phyloP scores from a whole-genome alignment of 768 basidiomycete species.

The Mycena floridula region DNA sequence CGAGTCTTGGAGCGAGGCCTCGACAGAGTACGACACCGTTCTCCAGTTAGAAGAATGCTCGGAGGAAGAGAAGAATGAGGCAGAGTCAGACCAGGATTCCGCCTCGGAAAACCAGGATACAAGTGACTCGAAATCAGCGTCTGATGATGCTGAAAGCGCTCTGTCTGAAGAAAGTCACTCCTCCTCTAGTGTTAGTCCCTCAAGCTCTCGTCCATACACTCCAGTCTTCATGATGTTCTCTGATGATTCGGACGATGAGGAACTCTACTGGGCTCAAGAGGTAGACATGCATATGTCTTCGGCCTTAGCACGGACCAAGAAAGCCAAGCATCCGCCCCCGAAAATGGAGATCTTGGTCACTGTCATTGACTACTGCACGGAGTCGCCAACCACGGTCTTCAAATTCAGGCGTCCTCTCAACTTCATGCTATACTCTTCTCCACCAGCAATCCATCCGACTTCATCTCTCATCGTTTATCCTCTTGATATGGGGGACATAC shows the following conservation, averaged over 20 bases:
- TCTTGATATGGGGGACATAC: constrained; percentile 19
- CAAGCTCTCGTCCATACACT: neutral
- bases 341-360: neutral
- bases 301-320: too few species aligned
- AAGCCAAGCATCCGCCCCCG: neutral
- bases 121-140: neutral
- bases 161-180: neutral
- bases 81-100: neutral
- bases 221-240: neutral
- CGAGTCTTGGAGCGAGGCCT: neutral
- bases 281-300: too few species aligned
- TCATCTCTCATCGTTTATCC: constrained; percentile 20
- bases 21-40: neutral
- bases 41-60: neutral
- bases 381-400: constrained; percentile 7
- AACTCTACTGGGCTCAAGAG: neutral
- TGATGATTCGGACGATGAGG: neutral
- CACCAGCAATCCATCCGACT: constrained; percentile 19
- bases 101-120: neutral
- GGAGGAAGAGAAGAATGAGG: neutral
- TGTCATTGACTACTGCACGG: neutral
- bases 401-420: constrained; percentile 9
- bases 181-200: neutral
- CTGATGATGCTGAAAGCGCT: neutral
- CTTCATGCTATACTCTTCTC: constrained; percentile 19